Evolutionary conservation across 352 stramenopile species (phyloP).

Genomic region (Phytophthora tubulina): DNA sequence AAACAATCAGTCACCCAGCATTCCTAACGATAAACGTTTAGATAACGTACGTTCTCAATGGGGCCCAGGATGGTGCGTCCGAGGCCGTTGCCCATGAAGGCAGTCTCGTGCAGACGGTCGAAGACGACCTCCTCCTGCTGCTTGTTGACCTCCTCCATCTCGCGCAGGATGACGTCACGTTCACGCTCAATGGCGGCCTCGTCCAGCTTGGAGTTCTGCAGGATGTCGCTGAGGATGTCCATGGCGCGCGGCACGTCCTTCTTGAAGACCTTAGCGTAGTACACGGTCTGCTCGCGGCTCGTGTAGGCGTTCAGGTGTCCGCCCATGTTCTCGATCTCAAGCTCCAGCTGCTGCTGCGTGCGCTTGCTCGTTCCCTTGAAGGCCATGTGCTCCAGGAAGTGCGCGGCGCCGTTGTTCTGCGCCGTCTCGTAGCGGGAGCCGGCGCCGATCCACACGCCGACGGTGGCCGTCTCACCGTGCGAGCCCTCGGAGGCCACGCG

Average conservation of each 20-base stretch:
- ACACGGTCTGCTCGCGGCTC: constrained; percentile 99
- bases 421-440: constrained; percentile 98
- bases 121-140: constrained; percentile 99
- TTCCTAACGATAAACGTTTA: not conserved
- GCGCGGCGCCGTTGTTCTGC: constrained; percentile 98
- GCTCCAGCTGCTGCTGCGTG: constrained; percentile 98
- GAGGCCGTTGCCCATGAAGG: constrained; percentile 97
- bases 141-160: constrained; percentile 99
- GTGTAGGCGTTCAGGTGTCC: constrained; percentile 99
- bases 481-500: constrained; percentile 98
- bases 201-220: constrained; percentile 99
- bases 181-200: constrained; percentile 96
- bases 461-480: constrained; percentile 97
- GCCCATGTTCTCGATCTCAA: constrained; percentile 99
- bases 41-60: constrained; percentile 96
- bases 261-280: constrained; percentile 99
- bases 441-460: constrained; percentile 98
- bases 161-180: constrained; percentile 98
- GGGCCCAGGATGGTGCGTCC: constrained; percentile 99
- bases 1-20: constrained; percentile 6
- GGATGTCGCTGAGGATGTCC: constrained; percentile 99
- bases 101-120: constrained; percentile 99
- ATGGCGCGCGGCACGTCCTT: constrained; percentile 97
- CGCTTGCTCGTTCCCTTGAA: constrained; percentile 99
- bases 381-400: constrained; percentile 99